Conservation (phyloP, 2,329 filamentous ascomycete genomes). For the Cladophialophora carrionii region DNA sequence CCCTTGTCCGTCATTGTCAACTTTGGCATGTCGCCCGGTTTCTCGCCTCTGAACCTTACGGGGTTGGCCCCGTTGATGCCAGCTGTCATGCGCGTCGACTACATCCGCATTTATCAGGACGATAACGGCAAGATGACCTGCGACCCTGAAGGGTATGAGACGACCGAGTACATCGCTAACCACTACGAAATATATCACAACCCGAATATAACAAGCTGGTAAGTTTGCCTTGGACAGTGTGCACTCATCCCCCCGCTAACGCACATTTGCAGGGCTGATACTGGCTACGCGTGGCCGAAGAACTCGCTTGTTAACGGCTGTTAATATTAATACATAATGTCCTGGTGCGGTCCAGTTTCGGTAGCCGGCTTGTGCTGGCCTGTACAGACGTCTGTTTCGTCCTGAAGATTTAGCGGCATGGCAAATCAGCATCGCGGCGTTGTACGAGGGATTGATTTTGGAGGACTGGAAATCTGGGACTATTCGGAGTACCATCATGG, state of each 20-base stretch:
- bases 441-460: conserved; percentile 25
- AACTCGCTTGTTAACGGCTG: conserved; percentile 66
- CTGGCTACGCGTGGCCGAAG: conserved; percentile 62
- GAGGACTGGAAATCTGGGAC: conserved; percentile 19
- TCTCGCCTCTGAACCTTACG: conserved; percentile 63
- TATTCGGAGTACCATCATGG: conserved; percentile 24
- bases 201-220: conserved; percentile 67
- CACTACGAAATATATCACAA: conserved; percentile 67
- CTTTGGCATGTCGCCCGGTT: conserved; percentile 70
- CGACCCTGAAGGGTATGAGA: conserved; percentile 68
- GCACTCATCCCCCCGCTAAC: conserved; percentile 1
- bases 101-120: conserved; percentile 71
- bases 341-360: conserved; percentile 32
- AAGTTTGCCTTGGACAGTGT: conserved; percentile 41
- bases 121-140: conserved; percentile 64
- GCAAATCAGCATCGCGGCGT: conserved; percentile 31
- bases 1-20: conserved; percentile 70
- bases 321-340: conserved; percentile 39
- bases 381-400: conserved; percentile 34
- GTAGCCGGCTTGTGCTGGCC: conserved; percentile 19
- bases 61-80: conserved; percentile 61
- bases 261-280: conserved; percentile 47
- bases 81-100: conserved; percentile 69
- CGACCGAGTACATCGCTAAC: conserved; percentile 66
- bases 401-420: conserved; percentile 35